Base-by-base conservation (phyloP, 179 eudicot genomes). In the Actinidia polygama region DNA sequence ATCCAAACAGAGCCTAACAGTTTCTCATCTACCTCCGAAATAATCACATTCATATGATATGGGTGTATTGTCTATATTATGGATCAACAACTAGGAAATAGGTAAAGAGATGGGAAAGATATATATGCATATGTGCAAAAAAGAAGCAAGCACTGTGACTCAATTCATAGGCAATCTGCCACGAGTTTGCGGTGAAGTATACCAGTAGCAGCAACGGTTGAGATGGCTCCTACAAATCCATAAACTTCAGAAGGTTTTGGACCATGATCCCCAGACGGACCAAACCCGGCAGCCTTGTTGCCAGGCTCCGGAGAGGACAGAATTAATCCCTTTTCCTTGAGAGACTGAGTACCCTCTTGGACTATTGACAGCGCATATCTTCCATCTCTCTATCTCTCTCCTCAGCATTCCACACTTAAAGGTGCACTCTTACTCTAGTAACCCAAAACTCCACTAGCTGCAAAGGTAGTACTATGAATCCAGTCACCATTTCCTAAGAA, bases 161-260 rank as follows among this genome's bases (percentile, higher is more conserved):
- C 7, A 15, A 59, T 36, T 59, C 36, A 40, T n/a, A 2, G 7
- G 26, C 50, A 16, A 21, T 46, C 14, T 7, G 8, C 7, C 19
- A 57, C 11, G 40, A 44, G 44, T 40, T 40, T 40, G 77, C 7
- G 24, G 19, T 8, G 24, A 36, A 76, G 4, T 36, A 44, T 67
- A 95, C 97, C 97, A 85, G 95, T 89, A 78, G 95, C 93, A 63
- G 90, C 94, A 79, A 89, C 92, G 57, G 95, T 92, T 78, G 98
- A 87, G 82, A 95, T 93, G 72, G 95, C 87, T 40, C 98, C 98
- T 58, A 95, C 98, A 84, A 95, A 95, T 1, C 97, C 98, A 83
- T 93, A 95, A 26, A 92, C 97, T 90, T 95, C 98, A 40, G 94
- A 90, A 59, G 92, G 94, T 66, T 93, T 95, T 8, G 97, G 96